These are phyloP conservation scores for Picea abies DNA, from an alignment of 83 land plant genomes.

Conservation along the genomic window DNA sequence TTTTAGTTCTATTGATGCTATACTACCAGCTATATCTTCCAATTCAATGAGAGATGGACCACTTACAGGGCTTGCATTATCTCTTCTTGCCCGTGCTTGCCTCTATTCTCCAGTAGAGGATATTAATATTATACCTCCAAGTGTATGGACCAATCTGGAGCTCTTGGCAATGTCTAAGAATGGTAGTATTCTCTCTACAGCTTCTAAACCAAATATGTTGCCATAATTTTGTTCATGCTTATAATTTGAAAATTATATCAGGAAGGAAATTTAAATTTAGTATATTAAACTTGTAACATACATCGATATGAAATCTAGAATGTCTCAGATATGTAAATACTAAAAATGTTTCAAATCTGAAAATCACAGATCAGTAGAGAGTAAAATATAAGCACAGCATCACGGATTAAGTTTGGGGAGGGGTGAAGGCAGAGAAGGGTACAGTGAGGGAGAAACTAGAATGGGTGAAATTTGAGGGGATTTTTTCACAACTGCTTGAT, in stretches of 20 bases:
- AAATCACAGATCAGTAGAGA: no score
- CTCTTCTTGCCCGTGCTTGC: constrained; percentile 70
- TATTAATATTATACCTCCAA: constrained; percentile 62
- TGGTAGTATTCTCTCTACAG: constrained; percentile 22
- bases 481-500: no score
- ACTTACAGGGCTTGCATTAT: constrained; percentile 52
- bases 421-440: no score
- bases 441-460: no score
- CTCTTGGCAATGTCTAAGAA: constrained; percentile 49
- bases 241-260: not conserved
- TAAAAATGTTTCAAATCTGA: no score
- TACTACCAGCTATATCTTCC: constrained; percentile 40
- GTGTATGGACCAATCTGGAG: constrained; percentile 80
- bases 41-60: constrained; percentile 51
- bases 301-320: no score
- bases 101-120: constrained; percentile 71
- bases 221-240: no score
- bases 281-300: not conserved
- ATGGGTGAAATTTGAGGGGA: no score
- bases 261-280: not conserved
- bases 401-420: no score
- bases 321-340: no score
- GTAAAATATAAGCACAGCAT: no score
- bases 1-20: constrained; percentile 53
- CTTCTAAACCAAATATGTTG: no score